Evolutionary conservation across 306 rosid genomes (phyloP).

Genomic region (Begonia masoniana): DNA sequence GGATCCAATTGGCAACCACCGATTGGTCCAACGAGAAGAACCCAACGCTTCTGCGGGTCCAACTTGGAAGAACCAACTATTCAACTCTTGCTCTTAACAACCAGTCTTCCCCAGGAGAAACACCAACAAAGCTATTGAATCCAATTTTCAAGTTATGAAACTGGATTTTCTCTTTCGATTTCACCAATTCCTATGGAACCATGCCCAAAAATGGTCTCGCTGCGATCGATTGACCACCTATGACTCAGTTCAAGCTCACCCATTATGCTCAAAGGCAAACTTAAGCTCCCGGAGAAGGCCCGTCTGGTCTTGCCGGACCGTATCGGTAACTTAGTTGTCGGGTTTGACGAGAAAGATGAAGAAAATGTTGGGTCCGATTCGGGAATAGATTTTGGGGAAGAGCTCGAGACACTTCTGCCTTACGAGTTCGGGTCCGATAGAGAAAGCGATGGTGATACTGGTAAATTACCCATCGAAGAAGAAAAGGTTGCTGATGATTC

Average conservation of each 20-base stretch:
- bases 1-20: too few species aligned
- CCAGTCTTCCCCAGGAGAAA: too few species aligned
- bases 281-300: constrained; percentile 45
- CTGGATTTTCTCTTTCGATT: too few species aligned
- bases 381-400: constrained; percentile 48
- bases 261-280: constrained; percentile 55
- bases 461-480: neutral
- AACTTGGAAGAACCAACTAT: too few species aligned
- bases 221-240: neutral
- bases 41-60: too few species aligned
- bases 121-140: too few species aligned
- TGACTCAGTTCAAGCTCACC: constrained; percentile 13
- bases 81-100: too few species aligned
- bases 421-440: constrained; percentile 22
- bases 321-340: constrained; percentile 43
- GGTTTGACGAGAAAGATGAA: constrained; percentile 24
- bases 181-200: too few species aligned
- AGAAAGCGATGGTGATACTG: constrained; percentile 7
- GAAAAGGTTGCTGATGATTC: constrained; percentile 3
- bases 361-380: constrained; percentile 16
- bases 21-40: too few species aligned
- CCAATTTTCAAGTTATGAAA: too few species aligned
- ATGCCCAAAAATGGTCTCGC: too few species aligned
- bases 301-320: constrained; percentile 35
- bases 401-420: constrained; percentile 62